Evolutionary conservation across 768 basidiomycete species (phyloP).

Genomic region (Boletus eberwhitei): DNA sequence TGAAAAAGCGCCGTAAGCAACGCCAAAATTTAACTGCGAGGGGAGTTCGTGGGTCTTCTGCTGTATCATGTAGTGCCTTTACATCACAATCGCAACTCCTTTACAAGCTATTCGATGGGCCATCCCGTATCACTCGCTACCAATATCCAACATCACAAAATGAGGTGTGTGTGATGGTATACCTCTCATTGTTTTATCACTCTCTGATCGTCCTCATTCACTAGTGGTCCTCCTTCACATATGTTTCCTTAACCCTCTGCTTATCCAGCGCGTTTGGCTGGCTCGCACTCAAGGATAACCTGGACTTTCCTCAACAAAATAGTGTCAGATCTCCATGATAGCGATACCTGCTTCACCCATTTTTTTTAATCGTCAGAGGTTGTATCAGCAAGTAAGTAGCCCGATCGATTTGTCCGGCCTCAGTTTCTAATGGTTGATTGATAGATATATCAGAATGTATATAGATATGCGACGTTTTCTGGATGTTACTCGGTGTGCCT

Average conservation of each 20-base stretch:
- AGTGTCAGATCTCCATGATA: neutral
- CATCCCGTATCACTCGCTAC: slow-evolving; percentile 34
- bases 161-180: slow-evolving; percentile 15
- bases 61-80: slow-evolving; percentile 9
- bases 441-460: slow-evolving; percentile 6
- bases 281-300: slow-evolving; percentile 15
- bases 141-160: slow-evolving; percentile 7
- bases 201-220: neutral
- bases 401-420: neutral
- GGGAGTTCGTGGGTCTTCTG: slow-evolving; percentile 1
- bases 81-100: slow-evolving; percentile 31
- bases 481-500: neutral
- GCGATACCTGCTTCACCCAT: neutral
- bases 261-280: slow-evolving; percentile 25
- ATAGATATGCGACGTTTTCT: neutral
- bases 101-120: slow-evolving; percentile 44
- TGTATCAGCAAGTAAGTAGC: neutral
- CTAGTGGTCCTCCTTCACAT: slow-evolving; percentile 7
- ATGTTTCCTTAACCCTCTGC: slow-evolving; percentile 10
- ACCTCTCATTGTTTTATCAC: neutral
- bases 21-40: slow-evolving; percentile 5
- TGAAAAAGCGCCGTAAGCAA: slow-evolving; percentile 9
- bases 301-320: neutral
- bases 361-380: neutral
- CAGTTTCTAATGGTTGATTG: slow-evolving; percentile 7